Evolutionary conservation across 139 green algal species (phyloP).

Genomic region (Monoraphidium neglectum): DNA sequence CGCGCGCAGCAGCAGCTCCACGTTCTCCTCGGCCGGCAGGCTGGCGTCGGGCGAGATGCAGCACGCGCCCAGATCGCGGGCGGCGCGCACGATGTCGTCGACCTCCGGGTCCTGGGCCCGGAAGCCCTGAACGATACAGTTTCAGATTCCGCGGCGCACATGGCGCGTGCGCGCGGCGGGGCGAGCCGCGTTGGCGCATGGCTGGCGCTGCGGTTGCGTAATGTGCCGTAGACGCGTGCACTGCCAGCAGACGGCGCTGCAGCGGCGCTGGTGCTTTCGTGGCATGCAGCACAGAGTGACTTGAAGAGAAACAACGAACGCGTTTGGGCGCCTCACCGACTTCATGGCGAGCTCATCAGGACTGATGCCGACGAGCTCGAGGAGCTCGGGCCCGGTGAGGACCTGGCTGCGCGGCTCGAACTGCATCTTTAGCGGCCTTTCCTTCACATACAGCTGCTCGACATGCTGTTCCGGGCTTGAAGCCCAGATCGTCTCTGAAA

Average conservation of each 20-base stretch:
- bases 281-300: background rate
- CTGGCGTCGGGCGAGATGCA: constrained; percentile 2
- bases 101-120: constrained; percentile 31
- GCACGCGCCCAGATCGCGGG: constrained; percentile 20
- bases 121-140: constrained; percentile 13
- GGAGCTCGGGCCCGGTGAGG: constrained; percentile 19
- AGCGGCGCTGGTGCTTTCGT: background rate
- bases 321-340: background rate
- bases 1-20: constrained; percentile 28
- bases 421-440: constrained; percentile 16
- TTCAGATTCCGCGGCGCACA: background rate
- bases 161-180: too few relatives aligned
- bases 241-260: background rate
- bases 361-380: constrained; percentile 28
- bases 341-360: constrained; percentile 30
- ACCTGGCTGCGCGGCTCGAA: constrained; percentile 18
- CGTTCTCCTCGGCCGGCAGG: constrained; percentile 25
- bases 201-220: too few relatives aligned
- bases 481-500: too few relatives aligned
- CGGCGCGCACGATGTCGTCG: constrained; percentile 25
- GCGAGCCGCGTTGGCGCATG: too few relatives aligned
- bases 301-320: background rate
- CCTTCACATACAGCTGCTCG: too few relatives aligned
- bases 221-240: background rate
- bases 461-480: too few relatives aligned